phyloP scores from a whole-genome alignment of 2,329 filamentous ascomycete species.

The Colletotrichum eremochloae region DNA sequence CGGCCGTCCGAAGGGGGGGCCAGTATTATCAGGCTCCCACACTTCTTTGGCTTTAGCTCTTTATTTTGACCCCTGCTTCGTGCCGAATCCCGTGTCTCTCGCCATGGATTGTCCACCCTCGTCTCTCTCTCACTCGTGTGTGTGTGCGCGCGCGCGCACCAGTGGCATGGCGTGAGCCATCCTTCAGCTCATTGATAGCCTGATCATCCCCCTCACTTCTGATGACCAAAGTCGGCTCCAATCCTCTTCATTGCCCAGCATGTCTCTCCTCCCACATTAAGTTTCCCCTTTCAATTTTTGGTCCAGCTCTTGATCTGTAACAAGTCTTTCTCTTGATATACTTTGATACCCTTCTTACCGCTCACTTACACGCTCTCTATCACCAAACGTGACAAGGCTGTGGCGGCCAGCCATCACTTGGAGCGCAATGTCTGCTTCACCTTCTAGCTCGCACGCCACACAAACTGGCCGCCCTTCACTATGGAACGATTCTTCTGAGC shows the following conservation, averaged over 20 bases:
- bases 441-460: slow-evolving; percentile 48
- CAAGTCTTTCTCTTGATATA: neutral
- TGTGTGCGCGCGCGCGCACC: neutral
- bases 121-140: neutral
- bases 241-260: slow-evolving; percentile 18
- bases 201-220: slow-evolving; percentile 37
- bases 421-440: slow-evolving; percentile 44
- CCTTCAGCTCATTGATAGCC: slow-evolving; percentile 40
- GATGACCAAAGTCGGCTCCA: slow-evolving; percentile 3
- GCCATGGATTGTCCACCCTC: slow-evolving; percentile 11
- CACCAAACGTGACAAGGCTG: slow-evolving; percentile 36
- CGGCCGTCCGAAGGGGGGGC: neutral
- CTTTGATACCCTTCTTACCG: neutral
- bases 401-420: slow-evolving; percentile 16
- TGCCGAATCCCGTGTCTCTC: slow-evolving; percentile 27
- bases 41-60: slow-evolving; percentile 12
- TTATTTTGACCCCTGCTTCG: slow-evolving; percentile 27
- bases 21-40: slow-evolving; percentile 16
- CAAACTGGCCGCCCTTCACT: slow-evolving; percentile 66
- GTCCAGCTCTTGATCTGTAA: neutral
- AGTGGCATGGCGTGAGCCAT: slow-evolving; percentile 6
- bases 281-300: slow-evolving; percentile 8
- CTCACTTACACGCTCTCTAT: slow-evolving; percentile 31
- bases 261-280: slow-evolving; percentile 1
- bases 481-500: slow-evolving; percentile 66